Evolutionary conservation across 371 early-diverging fungal genomes (phyloP).

Genomic region (Saksenaea oblongispora): DNA sequence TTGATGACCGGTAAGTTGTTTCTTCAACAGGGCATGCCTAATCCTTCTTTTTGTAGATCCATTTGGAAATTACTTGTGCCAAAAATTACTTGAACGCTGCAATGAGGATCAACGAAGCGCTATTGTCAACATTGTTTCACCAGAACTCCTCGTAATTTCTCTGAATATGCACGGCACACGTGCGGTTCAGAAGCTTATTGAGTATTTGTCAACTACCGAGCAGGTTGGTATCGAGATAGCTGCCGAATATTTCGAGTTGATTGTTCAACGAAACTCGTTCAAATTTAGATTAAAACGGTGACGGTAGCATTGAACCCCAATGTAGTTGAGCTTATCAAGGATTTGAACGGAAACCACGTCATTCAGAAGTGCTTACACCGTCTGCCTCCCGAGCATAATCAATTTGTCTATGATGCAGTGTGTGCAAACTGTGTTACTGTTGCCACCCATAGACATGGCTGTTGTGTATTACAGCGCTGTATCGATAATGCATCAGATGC

Average conservation of each 20-base stretch:
- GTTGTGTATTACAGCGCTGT: constrained; percentile 96
- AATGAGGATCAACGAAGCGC: constrained; percentile 73
- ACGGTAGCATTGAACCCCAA: constrained; percentile 73
- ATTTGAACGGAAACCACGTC: constrained; percentile 98
- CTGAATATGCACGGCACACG: constrained; percentile 97
- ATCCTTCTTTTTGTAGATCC: constrained; percentile 56
- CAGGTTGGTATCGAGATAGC: constrained; percentile 42
- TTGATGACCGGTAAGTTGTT: constrained; percentile 72
- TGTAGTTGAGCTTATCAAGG: constrained; percentile 88
- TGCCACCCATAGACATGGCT: constrained; percentile 96
- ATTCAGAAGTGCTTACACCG: constrained; percentile 92
- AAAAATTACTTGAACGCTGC: constrained; percentile 84
- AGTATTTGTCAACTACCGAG: constrained; percentile 64
- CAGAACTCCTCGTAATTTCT: constrained; percentile 77
- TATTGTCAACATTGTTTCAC: constrained; percentile 73
- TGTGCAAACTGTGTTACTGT: constrained; percentile 78
- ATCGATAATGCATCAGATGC: constrained; percentile 81
- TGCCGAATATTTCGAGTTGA: background rate
- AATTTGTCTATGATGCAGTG: constrained; percentile 90
- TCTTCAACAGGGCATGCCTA: background rate
- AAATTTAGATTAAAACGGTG: constrained; percentile 64
- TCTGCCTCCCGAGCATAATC: constrained; percentile 68
- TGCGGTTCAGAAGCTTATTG: constrained; percentile 95
- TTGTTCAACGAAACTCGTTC: background rate
- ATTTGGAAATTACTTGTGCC: constrained; percentile 92